Evolutionary conservation across 2,329 filamentous ascomycete species (phyloP).

Genomic region (Pezicula radicicola): DNA sequence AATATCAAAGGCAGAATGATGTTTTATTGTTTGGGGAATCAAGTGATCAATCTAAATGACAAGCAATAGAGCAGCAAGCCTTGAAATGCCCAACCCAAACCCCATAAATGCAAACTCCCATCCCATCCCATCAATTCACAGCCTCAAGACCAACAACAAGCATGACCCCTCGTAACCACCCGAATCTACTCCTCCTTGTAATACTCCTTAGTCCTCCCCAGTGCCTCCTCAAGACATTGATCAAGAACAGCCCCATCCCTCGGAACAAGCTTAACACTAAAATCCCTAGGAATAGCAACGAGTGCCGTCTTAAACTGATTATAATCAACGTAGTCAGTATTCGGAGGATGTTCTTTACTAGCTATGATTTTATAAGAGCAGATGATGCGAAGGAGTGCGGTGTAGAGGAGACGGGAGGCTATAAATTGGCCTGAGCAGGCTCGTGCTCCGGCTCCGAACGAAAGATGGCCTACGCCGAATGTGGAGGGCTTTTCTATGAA

Average conservation of each 20-base stretch:
- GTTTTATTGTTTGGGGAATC: too few relatives aligned
- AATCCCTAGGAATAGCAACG: constrained; percentile 56
- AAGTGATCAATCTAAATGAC: too few relatives aligned
- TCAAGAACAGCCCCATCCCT: constrained; percentile 34
- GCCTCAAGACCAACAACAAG: too few relatives aligned
- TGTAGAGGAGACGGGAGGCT: constrained; percentile 45
- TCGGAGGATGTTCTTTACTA: constrained; percentile 46
- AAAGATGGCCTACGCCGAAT: constrained; percentile 37
- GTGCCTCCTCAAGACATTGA: constrained; percentile 19
- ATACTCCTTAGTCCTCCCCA: constrained; percentile 17
- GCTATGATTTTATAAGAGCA: constrained; percentile 47
- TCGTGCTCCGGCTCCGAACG: constrained; percentile 48
- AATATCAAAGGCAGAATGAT: too few relatives aligned
- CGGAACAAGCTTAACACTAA: constrained; percentile 54
- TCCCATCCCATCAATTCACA: too few relatives aligned
- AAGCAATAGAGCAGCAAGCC: too few relatives aligned
- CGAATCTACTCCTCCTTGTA: constrained; percentile 16
- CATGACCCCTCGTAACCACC: too few relatives aligned
- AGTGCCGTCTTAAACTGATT: constrained; percentile 57
- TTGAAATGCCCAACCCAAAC: too few relatives aligned
- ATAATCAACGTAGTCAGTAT: constrained; percentile 61
- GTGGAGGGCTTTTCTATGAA: constrained; percentile 28
- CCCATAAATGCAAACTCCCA: too few relatives aligned
- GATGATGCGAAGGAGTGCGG: constrained; percentile 46
- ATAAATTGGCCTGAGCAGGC: constrained; percentile 50